Conservation (phyloP, 2,329 filamentous ascomycete species). For the Fusarium sarcochroum region DNA sequence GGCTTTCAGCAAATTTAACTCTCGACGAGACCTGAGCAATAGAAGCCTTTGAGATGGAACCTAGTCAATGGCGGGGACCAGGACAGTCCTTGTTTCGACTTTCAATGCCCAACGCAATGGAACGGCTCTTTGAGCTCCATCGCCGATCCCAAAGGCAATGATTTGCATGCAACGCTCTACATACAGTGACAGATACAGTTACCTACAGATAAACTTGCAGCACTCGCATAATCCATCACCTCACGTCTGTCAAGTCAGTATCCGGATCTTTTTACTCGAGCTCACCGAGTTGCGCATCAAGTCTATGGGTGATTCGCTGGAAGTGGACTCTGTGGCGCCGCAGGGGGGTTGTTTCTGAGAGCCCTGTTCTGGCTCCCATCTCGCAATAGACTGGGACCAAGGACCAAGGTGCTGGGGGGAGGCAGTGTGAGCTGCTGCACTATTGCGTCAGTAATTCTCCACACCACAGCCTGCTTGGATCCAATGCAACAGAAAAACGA, state of each 20-base stretch:
- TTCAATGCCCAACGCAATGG: conserved; percentile 41
- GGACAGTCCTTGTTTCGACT: conserved; percentile 21
- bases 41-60: not conserved
- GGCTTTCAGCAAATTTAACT: conserved; percentile 25
- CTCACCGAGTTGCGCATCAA: conserved; percentile 18
- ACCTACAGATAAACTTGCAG: conserved; percentile 23
- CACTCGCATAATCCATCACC: conserved; percentile 11
- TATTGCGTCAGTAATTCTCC: conserved; percentile 49
- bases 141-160: conserved; percentile 32
- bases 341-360: conserved; percentile 28
- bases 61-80: conserved; percentile 27
- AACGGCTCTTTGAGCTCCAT: conserved; percentile 25
- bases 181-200: conserved; percentile 5
- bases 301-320: conserved; percentile 32
- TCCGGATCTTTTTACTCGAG: conserved; percentile 18
- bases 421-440: conserved; percentile 45
- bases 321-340: conserved; percentile 29
- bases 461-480: conserved; percentile 38
- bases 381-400: conserved; percentile 31
- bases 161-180: conserved; percentile 32
- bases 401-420: conserved; percentile 32
- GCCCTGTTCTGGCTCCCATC: conserved; percentile 41
- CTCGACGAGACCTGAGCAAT: no score
- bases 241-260: not conserved
- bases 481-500: conserved; percentile 23